Percentiles rank a stretch among this genome's conserved stretches.
Evolutionary conservation across 192 early-diverging fungal species (phyloP).

Genomic region (Rhizophagus clarus): DNA sequence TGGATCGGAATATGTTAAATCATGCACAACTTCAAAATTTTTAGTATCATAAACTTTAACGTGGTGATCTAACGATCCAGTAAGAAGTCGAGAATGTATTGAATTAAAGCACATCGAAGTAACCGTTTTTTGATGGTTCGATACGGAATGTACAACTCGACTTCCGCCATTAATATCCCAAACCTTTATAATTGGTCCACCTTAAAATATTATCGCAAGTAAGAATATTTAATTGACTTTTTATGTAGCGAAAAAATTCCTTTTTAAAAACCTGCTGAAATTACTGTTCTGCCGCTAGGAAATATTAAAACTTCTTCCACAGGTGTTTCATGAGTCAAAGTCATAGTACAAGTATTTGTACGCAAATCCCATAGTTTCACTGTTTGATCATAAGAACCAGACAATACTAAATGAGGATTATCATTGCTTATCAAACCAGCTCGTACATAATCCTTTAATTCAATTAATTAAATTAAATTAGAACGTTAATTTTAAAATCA

Average conservation of each 20-base stretch:
- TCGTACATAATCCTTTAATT: slow-evolving; percentile 80
- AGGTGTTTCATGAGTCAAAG: slow-evolving; percentile 82
- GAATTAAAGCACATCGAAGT: slow-evolving; percentile 88
- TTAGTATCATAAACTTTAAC: slow-evolving; percentile 92
- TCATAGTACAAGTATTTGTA: slow-evolving; percentile 68
- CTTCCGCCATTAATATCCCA: slow-evolving; percentile 90
- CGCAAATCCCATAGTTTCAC: slow-evolving; percentile 92
- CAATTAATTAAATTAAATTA: background rate
- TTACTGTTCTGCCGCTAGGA: slow-evolving; percentile 77
- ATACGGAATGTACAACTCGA: slow-evolving; percentile 69
- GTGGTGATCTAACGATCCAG: slow-evolving; percentile 93
- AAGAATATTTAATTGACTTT: background rate
- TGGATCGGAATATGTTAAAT: slow-evolving; percentile 86
- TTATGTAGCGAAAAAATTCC: background rate
- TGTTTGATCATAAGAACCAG: slow-evolving; percentile 96
- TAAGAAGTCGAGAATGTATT: slow-evolving; percentile 71
- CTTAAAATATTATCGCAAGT: slow-evolving; percentile 32
- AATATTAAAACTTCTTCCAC: slow-evolving; percentile 87
- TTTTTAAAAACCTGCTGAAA: slow-evolving; percentile 59
- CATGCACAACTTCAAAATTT: slow-evolving; percentile 86
- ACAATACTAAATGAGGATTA: slow-evolving; percentile 79
- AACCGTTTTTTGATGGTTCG: slow-evolving; percentile 96
- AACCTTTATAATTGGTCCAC: slow-evolving; percentile 80
- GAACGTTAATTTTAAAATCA: background rate
- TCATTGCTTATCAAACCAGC: slow-evolving; percentile 68